These are phyloP conservation scores for Carex cristatella DNA, from an alignment of 176 grass and related monocot genomes.

Conservation along the genomic window DNA sequence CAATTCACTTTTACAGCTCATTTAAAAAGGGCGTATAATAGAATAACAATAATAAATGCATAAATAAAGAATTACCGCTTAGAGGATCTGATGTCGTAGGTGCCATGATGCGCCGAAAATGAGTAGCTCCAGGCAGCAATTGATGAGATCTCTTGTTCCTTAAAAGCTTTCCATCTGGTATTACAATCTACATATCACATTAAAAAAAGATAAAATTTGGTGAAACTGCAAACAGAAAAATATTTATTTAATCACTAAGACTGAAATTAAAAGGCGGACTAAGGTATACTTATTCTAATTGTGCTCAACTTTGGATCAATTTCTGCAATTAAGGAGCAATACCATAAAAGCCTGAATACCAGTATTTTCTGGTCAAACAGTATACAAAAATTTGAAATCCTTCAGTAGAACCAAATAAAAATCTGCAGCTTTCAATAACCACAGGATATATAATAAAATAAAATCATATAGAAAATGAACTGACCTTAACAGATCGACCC, in stretches of 20 bases:
- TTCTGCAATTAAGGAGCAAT: not conserved
- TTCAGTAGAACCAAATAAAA: not conserved
- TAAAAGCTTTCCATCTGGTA: constrained; percentile 48
- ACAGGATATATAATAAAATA: constrained; percentile 20
- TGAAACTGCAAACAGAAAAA: not conserved
- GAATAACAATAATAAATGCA: not conserved
- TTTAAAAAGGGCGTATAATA: not conserved
- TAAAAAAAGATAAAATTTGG: constrained; percentile 6
- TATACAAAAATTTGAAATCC: not conserved
- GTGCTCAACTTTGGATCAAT: not conserved
- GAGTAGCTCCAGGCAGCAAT: constrained; percentile 48
- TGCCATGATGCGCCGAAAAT: constrained; percentile 70
- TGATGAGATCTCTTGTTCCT: constrained; percentile 45
- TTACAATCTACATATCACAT: constrained; percentile 53
- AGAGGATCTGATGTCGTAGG: constrained; percentile 79
- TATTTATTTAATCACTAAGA: not conserved
- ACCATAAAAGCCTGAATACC: not conserved
- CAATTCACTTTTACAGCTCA: constrained; percentile 6
- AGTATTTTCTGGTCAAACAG: not conserved
- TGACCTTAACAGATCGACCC: constrained; percentile 55
- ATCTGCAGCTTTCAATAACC: constrained; percentile 16
- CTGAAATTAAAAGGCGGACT: not conserved
- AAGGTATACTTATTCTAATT: not conserved
- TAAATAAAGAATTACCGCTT: constrained; percentile 37
- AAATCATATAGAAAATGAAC: constrained; percentile 23